Base-by-base conservation (phyloP, 2,329 filamentous ascomycete genomes). In the Geoglossum cookeanum region DNA sequence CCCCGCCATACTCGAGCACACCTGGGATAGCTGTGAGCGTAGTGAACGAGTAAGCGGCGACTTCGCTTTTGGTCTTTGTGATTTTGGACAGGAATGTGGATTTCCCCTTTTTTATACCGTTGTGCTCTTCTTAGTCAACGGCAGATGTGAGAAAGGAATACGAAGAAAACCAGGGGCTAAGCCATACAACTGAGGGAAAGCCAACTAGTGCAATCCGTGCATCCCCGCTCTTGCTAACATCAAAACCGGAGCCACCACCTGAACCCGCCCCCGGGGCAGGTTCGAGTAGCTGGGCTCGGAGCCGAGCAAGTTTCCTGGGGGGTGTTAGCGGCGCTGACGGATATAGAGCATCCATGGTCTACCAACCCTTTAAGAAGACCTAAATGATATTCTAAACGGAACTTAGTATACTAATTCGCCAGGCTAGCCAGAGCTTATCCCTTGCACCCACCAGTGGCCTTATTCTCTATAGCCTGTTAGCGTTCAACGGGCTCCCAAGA, bases 71-170 rank as follows among this genome's bases (percentile, higher is more conserved):
- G 44, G 94, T 98, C 73, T 95, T 97, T 55, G 92, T 98, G 68
- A 98, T 94, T 68, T 97, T 96, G 54, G 90, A 96, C n/a, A 98
- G 70, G 68, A 98, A 97, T 0, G 92, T 98, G 1, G 92, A 98
- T 74, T 98, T 98, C 69, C 92, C 49, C 56, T 55, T 22, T 45
- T 22, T 22, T 22, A 2, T 22, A 22, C 22, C 22, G 22, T 37
- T 30, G 22, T n/a, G 1, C 49, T 22, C 3, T 30, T 33, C 29
- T 37, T 35, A 37, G 32, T 3, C 49, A 51, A 17, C 3, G 30
- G 22, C 22, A 22, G 22, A 22, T 2, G 22, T 22, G 22, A 22
- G 22, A 22, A 22, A 22, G 22, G 22, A 22, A 22, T 22, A 22
- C 1, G 22, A 22, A 22, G 22, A 22, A 22, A 22, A 22, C 22